phyloP scores from a whole-genome alignment of 1,284 basidiomycete genomes.

The Chiua sp. region DNA sequence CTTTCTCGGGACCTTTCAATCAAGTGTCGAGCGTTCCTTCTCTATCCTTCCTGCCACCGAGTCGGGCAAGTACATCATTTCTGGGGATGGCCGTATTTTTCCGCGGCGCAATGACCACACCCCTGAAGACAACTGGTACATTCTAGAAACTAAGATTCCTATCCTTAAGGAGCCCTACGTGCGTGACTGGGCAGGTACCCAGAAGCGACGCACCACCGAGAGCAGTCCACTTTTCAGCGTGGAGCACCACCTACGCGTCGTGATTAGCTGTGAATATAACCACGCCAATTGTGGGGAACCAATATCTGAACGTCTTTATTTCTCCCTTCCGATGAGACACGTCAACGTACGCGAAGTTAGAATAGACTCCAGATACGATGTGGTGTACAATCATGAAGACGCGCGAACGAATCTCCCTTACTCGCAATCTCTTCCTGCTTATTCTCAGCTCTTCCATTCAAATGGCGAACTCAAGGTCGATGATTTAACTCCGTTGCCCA shows the following conservation, averaged over 20 bases:
- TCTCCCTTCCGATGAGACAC: constrained; percentile 62
- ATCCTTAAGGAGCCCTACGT: constrained; percentile 40
- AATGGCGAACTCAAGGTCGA: constrained; percentile 77
- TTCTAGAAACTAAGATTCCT: constrained; percentile 60
- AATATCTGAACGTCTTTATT: constrained; percentile 42
- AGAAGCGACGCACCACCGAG: constrained; percentile 49
- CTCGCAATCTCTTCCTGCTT: constrained; percentile 62
- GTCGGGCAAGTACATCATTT: constrained; percentile 51
- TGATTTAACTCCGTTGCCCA: constrained; percentile 65
- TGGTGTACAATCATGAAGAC: constrained; percentile 17
- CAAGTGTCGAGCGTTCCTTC: constrained; percentile 46
- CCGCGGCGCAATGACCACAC: constrained; percentile 9
- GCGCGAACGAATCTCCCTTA: constrained; percentile 33
- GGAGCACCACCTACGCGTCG: constrained; percentile 57
- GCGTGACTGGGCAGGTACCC: constrained; percentile 50
- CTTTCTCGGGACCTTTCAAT: constrained; percentile 38
- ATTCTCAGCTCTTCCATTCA: constrained; percentile 74
- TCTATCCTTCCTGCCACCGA: constrained; percentile 57
- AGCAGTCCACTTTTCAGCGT: constrained; percentile 63
- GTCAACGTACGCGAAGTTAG: constrained; percentile 41
- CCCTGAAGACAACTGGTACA: constrained; percentile 57
- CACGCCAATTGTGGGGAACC: constrained; percentile 42
- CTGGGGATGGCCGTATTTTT: constrained; percentile 52
- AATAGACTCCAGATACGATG: constrained; percentile 21
- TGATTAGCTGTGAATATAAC: constrained; percentile 61